Base-by-base conservation (phyloP, 306 rosid species). In the Corylus americana region DNA sequence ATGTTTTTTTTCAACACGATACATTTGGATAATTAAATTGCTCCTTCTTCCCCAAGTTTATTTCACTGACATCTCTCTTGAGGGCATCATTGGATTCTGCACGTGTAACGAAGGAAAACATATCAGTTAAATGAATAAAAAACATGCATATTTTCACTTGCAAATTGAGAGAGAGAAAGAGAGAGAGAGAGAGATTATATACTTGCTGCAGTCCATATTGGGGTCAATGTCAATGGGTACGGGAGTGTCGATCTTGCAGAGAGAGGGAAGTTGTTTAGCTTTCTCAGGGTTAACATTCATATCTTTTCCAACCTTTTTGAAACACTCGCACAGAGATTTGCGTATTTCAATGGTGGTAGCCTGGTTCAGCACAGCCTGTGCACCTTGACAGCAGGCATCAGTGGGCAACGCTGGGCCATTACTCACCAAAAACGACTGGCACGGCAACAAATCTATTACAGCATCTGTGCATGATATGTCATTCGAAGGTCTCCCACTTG, bases 221-320 rank as follows among this genome's bases (percentile, higher is more conserved):
- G 86, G 89, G 54, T 82, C 86, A 7, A 82, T 71, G 31, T 1
- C 31, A 29, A 51, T 51, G n/a, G 86, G 86, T 17, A 85, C 53
- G 11, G 76, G 44, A 35, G 54, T 35, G 12, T 57, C 4, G 37
- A 86, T 54, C 0, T 73, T 14, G 77, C 86, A 86, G 0, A 53
- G 5, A 1, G 51, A 11, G 14, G 84, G 84, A 20, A 82, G 42
- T 5, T 44, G 8, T 12, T 31, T 17, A 4, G 78, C 59, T 62
- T 74, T 79, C 2, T 54, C 71, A 20, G 20, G 70, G 16, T 66
- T 51, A 6, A 86, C 6, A 7, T n/a, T 8, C 7, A 42, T 5
- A 6, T 5, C 45, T 42, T 5, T 42, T 42, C 8, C 45, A 5
- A 8, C 45, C 7, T 42, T 42, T 42, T 42, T 42, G 1, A 42